A percentile compares a stretch with the other conserved stretches of the same genome.
Evolutionary conservation across 2,329 filamentous ascomycete species (phyloP).

Genomic region (Aspergillus amoenus): DNA sequence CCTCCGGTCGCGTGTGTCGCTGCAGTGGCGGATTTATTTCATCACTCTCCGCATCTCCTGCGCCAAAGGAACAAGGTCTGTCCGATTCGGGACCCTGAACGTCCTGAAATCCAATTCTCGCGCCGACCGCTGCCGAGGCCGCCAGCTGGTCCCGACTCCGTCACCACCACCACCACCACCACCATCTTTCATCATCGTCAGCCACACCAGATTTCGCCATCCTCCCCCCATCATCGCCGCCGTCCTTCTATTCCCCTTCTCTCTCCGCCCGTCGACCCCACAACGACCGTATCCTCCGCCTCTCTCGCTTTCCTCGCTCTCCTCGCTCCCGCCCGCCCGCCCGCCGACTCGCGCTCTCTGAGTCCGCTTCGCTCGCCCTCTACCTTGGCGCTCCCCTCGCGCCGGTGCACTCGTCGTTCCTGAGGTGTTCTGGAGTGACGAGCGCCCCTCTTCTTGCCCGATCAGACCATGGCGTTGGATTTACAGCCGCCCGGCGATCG

Average conservation of each 20-base stretch:
- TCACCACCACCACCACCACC: slow-evolving; percentile 17
- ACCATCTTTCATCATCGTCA: slow-evolving; percentile 19
- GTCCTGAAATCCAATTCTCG: slow-evolving; percentile 9
- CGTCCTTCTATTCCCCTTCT: slow-evolving; percentile 19
- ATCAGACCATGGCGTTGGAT: slow-evolving; percentile 49
- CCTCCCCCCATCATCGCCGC: slow-evolving; percentile 2
- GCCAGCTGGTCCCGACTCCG: slow-evolving; percentile 32
- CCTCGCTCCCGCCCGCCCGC: neutral
- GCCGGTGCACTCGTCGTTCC: slow-evolving; percentile 35
- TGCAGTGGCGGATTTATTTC: neutral
- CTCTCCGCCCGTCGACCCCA: slow-evolving; percentile 25
- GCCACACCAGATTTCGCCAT: slow-evolving; percentile 1
- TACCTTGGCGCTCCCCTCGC: slow-evolving; percentile 29
- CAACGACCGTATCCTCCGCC: slow-evolving; percentile 1
- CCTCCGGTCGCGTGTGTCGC: slow-evolving; percentile 20
- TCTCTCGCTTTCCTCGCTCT: slow-evolving; percentile 1
- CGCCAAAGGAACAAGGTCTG: slow-evolving; percentile 3
- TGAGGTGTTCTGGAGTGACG: slow-evolving; percentile 40
- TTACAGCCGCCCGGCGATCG: slow-evolving; percentile 50
- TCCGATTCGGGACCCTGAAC: neutral
- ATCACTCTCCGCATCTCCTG: neutral
- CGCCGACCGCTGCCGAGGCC: slow-evolving; percentile 28
- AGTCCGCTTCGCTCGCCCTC: slow-evolving; percentile 4
- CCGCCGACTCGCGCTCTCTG: slow-evolving; percentile 14
- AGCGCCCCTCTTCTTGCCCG: slow-evolving; percentile 33